phyloP scores from a whole-genome alignment of 2,329 filamentous ascomycete species.

The Hypoxylon sp. region DNA sequence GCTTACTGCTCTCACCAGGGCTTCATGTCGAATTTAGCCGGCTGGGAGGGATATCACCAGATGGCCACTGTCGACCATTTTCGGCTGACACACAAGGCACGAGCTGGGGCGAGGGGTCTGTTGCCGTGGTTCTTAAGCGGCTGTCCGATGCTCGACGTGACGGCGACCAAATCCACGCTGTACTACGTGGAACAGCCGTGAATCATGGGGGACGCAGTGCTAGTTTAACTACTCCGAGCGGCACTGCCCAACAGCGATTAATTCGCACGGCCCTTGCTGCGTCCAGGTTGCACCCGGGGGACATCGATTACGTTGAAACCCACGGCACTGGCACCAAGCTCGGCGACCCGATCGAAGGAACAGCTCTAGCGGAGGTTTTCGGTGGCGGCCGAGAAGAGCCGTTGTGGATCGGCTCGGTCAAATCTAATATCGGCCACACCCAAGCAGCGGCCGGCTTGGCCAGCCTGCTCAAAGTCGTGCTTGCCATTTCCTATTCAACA shows the following conservation, averaged over 20 bases:
- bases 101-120: constrained; percentile 60
- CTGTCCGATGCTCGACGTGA: constrained; percentile 60
- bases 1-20: constrained; percentile 1
- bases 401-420: constrained; percentile 4
- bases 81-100: constrained; percentile 62
- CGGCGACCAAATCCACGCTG: constrained; percentile 53
- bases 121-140: constrained; percentile 53
- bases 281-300: neutral
- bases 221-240: constrained; percentile 4
- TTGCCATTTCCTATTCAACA: neutral
- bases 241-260: neutral
- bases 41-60: constrained; percentile 25
- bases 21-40: neutral
- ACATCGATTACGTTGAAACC: constrained; percentile 7
- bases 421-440: constrained; percentile 15
- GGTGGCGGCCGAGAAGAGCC: neutral
- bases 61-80: constrained; percentile 52
- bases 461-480: constrained; percentile 5
- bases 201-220: constrained; percentile 18
- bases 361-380: constrained; percentile 7
- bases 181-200: constrained; percentile 35
- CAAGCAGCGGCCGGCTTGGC: constrained; percentile 1
- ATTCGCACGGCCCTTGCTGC: constrained; percentile 1
- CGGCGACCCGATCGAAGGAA: constrained; percentile 12
- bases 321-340: constrained; percentile 10